Conservation (phyloP, 768 basidiomycete species). For the Lactarius pseudohatsudake region DNA sequence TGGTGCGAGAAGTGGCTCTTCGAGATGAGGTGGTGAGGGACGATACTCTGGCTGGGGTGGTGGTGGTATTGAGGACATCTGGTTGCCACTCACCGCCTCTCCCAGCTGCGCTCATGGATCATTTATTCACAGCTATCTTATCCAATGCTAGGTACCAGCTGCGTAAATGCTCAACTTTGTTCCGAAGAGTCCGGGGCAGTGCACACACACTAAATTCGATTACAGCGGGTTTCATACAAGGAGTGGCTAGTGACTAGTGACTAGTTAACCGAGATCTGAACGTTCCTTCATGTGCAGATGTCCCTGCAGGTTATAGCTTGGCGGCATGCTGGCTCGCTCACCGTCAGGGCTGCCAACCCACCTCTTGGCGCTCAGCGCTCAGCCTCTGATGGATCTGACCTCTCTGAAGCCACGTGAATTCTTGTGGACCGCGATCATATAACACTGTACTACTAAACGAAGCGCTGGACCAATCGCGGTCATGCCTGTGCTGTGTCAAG, state of each 20-base stretch:
- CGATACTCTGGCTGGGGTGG: slow-evolving; percentile 9
- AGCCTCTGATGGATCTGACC: neutral
- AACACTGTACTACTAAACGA: too few species aligned
- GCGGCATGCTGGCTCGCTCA: neutral
- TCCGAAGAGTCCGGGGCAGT: neutral
- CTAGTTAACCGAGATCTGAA: too few species aligned
- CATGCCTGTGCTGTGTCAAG: too few species aligned
- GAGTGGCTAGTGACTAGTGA: too few species aligned
- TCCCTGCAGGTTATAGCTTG: too few species aligned
- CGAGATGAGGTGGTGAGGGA: slow-evolving; percentile 48
- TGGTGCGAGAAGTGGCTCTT: slow-evolving; percentile 60
- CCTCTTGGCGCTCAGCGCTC: neutral
- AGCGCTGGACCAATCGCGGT: too few species aligned
- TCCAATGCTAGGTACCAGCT: neutral
- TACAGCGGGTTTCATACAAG: too few species aligned
- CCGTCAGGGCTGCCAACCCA: neutral
- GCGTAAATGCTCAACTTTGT: neutral
- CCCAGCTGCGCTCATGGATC: neutral
- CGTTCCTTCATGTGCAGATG: too few species aligned
- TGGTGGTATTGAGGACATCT: slow-evolving; percentile 16
- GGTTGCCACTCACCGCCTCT: neutral
- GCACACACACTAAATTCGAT: neutral
- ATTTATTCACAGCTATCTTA: neutral
- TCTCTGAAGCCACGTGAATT: neutral
- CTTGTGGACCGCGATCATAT: neutral